Percentiles rank a stretch among this genome's conserved stretches.
Evolutionary conservation across 805 yeast genomes (phyloP).

Genomic region (Yamadazyma kitorensis): DNA sequence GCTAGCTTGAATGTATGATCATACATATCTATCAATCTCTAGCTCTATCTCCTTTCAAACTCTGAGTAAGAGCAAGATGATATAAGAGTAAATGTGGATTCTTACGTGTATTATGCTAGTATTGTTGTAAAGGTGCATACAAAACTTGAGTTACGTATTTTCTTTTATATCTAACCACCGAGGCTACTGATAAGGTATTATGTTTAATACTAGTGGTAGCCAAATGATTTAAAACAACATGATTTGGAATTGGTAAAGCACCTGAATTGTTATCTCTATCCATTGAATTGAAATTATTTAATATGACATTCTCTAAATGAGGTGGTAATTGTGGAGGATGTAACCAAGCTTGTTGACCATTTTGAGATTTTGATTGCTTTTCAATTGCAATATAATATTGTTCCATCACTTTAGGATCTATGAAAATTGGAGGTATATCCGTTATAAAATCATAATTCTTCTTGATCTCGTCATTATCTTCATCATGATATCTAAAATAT

Average conservation of each 20-base stretch:
- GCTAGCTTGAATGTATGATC: no score
- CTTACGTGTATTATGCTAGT: conserved; percentile 5
- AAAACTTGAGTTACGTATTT: conserved; percentile 89
- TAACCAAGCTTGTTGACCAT: conserved; percentile 60
- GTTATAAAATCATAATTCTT: conserved; percentile 47
- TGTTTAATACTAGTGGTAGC: conserved; percentile 96
- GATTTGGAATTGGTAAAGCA: conserved; percentile 90
- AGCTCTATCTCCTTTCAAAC: no score
- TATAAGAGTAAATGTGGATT: conserved; percentile 13
- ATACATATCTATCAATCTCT: no score
- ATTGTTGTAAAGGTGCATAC: conserved; percentile 76
- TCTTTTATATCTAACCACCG: conserved; percentile 82
- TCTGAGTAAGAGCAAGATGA: no score
- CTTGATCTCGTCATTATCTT: conserved; percentile 15
- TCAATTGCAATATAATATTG: conserved; percentile 78
- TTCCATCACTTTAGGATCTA: conserved; percentile 85
- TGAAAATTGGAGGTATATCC: conserved; percentile 78
- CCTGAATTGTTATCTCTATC: conserved; percentile 81
- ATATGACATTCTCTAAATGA: conserved; percentile 88
- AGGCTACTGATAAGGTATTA: conserved; percentile 89
- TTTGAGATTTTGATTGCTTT: conserved; percentile 56
- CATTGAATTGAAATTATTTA: conserved; percentile 60
- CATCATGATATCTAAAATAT: conserved; percentile 72
- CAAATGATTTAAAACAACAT: conserved; percentile 80
- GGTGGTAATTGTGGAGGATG: conserved; percentile 98